Conservation (phyloP, 805 yeast species). For the Ogataea pini region DNA sequence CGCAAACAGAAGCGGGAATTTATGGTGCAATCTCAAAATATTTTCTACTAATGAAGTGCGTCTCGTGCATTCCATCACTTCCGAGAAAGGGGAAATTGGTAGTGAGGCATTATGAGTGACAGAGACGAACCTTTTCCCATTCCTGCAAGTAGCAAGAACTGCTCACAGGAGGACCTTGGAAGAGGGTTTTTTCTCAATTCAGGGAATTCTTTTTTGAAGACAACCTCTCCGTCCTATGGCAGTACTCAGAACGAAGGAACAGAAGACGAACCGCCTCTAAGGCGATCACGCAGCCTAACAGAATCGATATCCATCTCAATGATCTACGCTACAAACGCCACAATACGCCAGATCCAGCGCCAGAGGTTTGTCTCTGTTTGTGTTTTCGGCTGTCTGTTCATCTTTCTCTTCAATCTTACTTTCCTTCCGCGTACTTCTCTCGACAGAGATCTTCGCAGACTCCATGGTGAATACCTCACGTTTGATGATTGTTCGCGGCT, state of each 20-base stretch:
- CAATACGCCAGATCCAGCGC: conserved; percentile 31
- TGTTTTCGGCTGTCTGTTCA: conserved; percentile 50
- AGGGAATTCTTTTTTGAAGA: conserved; percentile 8
- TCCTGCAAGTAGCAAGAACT: conserved; percentile 17
- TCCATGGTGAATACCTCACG: conserved; percentile 67
- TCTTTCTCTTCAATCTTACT: conserved; percentile 59
- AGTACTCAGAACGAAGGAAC: conserved; percentile 5
- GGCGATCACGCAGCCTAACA: conserved; percentile 28
- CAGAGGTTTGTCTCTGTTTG: conserved; percentile 47
- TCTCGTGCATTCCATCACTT: not conserved
- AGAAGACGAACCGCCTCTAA: conserved; percentile 15
- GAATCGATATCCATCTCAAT: conserved; percentile 33
- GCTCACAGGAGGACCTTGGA: conserved; percentile 21
- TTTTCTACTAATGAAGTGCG: not conserved
- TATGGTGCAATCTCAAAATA: not conserved
- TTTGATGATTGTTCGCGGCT: conserved; percentile 68
- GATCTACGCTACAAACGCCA: conserved; percentile 29
- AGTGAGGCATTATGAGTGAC: conserved; percentile 1
- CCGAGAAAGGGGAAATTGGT: not conserved
- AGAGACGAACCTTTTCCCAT: conserved; percentile 23
- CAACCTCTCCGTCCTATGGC: conserved; percentile 20
- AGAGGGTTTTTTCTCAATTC: conserved; percentile 12
- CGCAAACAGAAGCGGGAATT: conserved; percentile 1
- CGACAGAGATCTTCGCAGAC: conserved; percentile 74
- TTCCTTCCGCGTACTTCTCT: conserved; percentile 85